Evolutionary conservation across 2,329 filamentous ascomycete genomes (phyloP).

Genomic region (Sclerotiophoma versabilis): DNA sequence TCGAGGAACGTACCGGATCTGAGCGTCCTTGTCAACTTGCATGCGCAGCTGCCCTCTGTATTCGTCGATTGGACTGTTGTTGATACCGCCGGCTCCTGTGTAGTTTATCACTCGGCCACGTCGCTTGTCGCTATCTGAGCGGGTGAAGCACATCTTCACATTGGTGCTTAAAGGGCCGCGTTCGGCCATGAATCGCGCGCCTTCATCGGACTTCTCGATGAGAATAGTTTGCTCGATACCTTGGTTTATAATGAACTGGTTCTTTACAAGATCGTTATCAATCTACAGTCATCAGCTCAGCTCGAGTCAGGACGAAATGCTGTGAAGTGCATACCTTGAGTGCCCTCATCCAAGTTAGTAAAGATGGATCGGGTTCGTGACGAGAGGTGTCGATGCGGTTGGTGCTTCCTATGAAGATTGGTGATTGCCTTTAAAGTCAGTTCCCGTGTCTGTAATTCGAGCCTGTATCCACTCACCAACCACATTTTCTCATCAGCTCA

Average conservation of each 20-base stretch:
- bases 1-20: conserved; percentile 59
- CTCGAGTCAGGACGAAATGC: not conserved
- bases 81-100: conserved; percentile 55
- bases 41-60: conserved; percentile 71
- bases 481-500: conserved; percentile 66
- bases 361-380: conserved; percentile 76
- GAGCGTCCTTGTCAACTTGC: conserved; percentile 75
- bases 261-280: conserved; percentile 71
- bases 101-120: conserved; percentile 59
- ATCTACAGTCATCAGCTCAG: conserved; percentile 23
- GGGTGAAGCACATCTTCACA: conserved; percentile 74
- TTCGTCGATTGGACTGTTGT: conserved; percentile 61
- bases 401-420: conserved; percentile 70
- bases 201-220: conserved; percentile 71
- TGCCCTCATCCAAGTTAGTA: conserved; percentile 80
- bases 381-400: conserved; percentile 63
- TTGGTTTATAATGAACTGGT: conserved; percentile 83
- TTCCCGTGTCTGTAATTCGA: not conserved
- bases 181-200: conserved; percentile 70
- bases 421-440: conserved; percentile 50
- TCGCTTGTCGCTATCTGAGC: conserved; percentile 68
- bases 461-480: conserved; percentile 52
- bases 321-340: conserved; percentile 61
- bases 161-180: conserved; percentile 63
- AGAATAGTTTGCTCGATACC: conserved; percentile 85